Conservation (phyloP, 257 asterid genomes). For the Nicotiana otophora region DNA sequence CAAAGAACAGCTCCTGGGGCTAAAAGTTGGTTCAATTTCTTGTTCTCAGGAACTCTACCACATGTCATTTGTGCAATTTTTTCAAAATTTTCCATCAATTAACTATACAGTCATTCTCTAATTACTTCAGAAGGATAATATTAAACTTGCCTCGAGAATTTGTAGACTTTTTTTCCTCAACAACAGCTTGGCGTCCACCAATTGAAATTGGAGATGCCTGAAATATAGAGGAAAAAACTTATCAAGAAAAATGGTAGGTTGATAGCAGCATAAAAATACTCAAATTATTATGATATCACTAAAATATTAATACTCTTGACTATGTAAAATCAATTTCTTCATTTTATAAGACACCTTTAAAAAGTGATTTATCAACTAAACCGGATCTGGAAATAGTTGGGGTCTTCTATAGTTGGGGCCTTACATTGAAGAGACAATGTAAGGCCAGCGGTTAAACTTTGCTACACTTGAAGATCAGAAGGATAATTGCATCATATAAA, state of each 20-base stretch:
- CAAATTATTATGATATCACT: not conserved
- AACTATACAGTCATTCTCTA: not conserved
- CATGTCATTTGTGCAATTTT: not conserved
- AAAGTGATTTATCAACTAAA: not conserved
- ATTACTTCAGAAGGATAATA: not conserved
- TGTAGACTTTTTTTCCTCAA: constrained; percentile 90
- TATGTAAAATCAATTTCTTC: not conserved
- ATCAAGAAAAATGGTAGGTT: not conserved
- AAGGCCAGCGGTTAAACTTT: not conserved
- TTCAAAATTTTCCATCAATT: not conserved
- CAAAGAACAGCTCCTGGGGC: no score
- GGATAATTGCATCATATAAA: not conserved
- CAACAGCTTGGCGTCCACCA: constrained; percentile 57
- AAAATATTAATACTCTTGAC: not conserved
- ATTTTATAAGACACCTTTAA: not conserved
- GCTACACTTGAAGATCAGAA: not conserved
- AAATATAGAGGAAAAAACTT: constrained; percentile 3
- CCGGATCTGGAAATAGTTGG: not conserved
- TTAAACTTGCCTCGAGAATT: constrained; percentile 63
- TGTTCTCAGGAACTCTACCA: not conserved
- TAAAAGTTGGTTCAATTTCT: not conserved
- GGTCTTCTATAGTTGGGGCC: no score
- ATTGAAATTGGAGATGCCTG: constrained; percentile 83
- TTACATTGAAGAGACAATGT: not conserved
- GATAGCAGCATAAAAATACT: not conserved